Evolutionary conservation across 352 stramenopile genomes (phyloP), one percentile per base, ranked within the genome.

Genomic region (Globisporangium paddicum): DNA sequence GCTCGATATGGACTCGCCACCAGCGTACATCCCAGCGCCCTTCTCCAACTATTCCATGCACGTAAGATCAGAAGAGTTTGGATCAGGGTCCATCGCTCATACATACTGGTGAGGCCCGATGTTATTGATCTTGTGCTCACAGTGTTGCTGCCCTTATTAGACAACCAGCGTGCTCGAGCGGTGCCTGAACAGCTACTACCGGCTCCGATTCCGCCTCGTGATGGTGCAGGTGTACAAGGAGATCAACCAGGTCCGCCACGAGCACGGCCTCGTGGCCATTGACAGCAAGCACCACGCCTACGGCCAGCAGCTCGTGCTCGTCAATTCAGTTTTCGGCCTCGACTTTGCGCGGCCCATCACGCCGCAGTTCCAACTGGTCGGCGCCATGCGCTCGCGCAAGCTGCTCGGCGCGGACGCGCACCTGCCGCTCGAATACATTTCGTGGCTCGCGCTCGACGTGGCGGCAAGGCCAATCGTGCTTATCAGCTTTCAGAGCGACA

Each of bases 21-120:
- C 87, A 2, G 72, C 75, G 13, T 90, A 91, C 45, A 77, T 94
- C 28, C 77, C 83, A 1, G 83, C 86, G n/a, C 86, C 86, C 0
- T 93, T 93, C 57, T 90, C 86, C 21, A 86, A 86, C n/a, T 79
- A 79, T 63, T 79, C 82, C 6, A 90, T 92, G 72, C 77, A 88
- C 63, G 82, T 75, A 35, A 16, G 63, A 2, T 21, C 55, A 49
- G 48, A 16, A 30, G 13, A 13, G 58, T 4, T 34, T 7, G 19
- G 66, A 19, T 25, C 14, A 41, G 7, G 21, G 11, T 30, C 25
- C 59, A 10, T n/a, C 28, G 13, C 10, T 41, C 25, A 2, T 25
- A 35, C n/a, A n/a, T n/a, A n/a, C n/a, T n/a, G n/a, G n/a, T n/a
- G n/a, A n/a, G n/a, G n/a, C n/a, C n/a, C n/a, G n/a, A n/a, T n/a